Percentiles rank a stretch among this genome's conserved stretches.
phyloP scores from a whole-genome alignment of 257 asterid genomes.

The Petrea volubilis region DNA sequence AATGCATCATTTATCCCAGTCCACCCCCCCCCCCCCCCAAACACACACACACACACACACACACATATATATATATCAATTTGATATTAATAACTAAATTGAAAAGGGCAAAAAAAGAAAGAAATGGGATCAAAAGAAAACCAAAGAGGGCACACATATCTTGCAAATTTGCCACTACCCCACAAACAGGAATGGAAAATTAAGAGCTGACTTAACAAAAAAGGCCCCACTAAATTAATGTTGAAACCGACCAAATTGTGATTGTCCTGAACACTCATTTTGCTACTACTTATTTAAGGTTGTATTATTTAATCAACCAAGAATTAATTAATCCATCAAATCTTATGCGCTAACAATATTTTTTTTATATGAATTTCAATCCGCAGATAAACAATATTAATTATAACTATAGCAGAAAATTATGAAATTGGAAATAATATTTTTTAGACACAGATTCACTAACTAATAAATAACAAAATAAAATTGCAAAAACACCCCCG shows the following conservation, averaged over 20 bases:
- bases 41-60: background rate
- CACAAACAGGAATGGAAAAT: slow-evolving; percentile 27
- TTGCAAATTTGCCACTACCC: slow-evolving; percentile 22
- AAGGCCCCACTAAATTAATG: slow-evolving; percentile 32
- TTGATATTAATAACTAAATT: too few relatives aligned
- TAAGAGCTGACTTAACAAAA: slow-evolving; percentile 19
- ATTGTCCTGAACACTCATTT: slow-evolving; percentile 6
- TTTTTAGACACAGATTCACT: background rate
- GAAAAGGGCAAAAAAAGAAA: too few relatives aligned
- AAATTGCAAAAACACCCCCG: slow-evolving; percentile 1
- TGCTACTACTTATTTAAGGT: slow-evolving; percentile 10
- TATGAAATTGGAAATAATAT: background rate
- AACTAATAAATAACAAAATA: background rate
- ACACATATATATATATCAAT: too few relatives aligned
- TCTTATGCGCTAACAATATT: background rate
- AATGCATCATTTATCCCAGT: slow-evolving; percentile 35
- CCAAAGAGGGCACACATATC: background rate
- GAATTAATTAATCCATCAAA: slow-evolving; percentile 8
- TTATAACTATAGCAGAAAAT: background rate
- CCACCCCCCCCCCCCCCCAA: slow-evolving; percentile 12
- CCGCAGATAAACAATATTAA: background rate
- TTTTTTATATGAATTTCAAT: background rate
- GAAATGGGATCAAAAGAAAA: background rate
- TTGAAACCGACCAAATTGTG: slow-evolving; percentile 34
- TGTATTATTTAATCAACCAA: background rate